A percentile compares a stretch with the other conserved stretches of the same genome.
Conservation (phyloP, 169 alveolate genomes). For the Perkinsus marinus region DNA sequence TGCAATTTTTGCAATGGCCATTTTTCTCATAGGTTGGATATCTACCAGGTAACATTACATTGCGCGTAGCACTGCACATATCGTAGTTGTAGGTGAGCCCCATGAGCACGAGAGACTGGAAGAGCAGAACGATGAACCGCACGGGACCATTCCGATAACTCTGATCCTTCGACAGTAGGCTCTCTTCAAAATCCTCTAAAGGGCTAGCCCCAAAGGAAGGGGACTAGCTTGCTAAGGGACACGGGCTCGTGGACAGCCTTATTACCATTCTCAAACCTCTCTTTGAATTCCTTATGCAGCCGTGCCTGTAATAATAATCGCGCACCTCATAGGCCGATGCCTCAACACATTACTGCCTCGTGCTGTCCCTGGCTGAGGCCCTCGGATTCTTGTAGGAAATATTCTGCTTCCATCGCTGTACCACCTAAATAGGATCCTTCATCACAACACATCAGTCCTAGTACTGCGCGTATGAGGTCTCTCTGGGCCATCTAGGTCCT, state of each 20-base stretch:
- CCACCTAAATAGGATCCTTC: not conserved
- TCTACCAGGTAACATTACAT: not conserved
- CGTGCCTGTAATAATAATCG: not conserved
- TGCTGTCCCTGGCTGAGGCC: not conserved
- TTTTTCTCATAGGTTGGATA: no score
- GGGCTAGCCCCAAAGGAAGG: not conserved
- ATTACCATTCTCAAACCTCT: not conserved
- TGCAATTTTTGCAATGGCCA: not conserved
- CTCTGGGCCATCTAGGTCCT: not conserved
- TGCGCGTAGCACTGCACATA: not conserved
- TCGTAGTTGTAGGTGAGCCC: not conserved
- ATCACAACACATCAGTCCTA: not conserved
- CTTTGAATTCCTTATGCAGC: not conserved
- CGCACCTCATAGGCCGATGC: not conserved
- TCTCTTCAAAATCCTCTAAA: not conserved
- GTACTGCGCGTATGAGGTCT: not conserved
- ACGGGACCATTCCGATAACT: not conserved
- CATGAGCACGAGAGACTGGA: not conserved
- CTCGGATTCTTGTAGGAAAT: not conserved
- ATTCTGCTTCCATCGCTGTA: not conserved
- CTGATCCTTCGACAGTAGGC: not conserved
- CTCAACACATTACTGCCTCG: not conserved
- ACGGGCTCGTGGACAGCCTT: no score
- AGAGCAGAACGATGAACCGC: not conserved
- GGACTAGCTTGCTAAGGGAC: no score